Percentiles rank a stretch among this genome's conserved stretches.
Evolutionary conservation across 2,329 filamentous ascomycete species (phyloP).

Genomic region (Alternaria brassicae): DNA sequence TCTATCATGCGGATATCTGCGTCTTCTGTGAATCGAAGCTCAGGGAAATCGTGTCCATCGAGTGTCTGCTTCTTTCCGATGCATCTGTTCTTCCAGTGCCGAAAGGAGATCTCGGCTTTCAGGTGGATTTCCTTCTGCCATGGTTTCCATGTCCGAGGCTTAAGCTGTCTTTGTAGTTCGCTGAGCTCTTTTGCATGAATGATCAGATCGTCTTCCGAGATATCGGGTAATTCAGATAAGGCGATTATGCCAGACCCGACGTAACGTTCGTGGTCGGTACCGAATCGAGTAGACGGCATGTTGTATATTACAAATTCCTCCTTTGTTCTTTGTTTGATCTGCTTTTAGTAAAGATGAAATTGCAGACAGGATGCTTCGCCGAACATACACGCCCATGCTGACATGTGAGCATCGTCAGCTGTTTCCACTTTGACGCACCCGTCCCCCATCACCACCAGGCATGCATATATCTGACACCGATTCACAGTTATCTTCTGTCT

Average conservation of each 20-base stretch:
- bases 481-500: not conserved
- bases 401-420: not conserved
- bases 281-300: not conserved
- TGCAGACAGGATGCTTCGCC: too few relatives aligned
- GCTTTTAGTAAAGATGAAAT: too few relatives aligned
- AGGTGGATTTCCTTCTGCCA: not conserved
- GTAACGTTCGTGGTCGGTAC: not conserved
- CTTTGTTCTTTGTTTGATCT: not conserved
- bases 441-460: not conserved
- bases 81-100: not conserved
- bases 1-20: not conserved
- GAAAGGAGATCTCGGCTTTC: not conserved
- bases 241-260: not conserved
- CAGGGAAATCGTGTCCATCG: not conserved
- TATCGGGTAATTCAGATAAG: not conserved
- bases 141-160: not conserved
- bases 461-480: not conserved
- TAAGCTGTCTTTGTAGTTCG: not conserved
- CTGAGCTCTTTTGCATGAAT: not conserved
- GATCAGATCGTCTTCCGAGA: too few relatives aligned
- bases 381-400: not conserved
- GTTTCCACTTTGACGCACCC: not conserved
- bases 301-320: not conserved
- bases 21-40: not conserved
- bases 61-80: not conserved